A percentile compares a stretch with the other conserved stretches of the same genome.
phyloP scores from a whole-genome alignment of 129 eudicot species.

The Heracleum sosnowskyi region DNA sequence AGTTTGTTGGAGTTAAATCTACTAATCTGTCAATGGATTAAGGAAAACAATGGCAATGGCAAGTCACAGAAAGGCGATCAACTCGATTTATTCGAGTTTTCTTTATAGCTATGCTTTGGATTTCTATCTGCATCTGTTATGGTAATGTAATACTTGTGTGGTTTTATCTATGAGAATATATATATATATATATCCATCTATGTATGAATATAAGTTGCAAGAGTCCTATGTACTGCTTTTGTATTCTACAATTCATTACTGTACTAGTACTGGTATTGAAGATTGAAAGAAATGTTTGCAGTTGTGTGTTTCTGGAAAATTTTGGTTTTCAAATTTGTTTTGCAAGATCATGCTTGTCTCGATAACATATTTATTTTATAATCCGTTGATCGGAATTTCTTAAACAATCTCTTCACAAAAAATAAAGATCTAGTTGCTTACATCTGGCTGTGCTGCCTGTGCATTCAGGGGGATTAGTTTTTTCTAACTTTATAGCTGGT shows the following conservation, averaged over 20 bases:
- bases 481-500: too few species aligned
- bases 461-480: too few species aligned
- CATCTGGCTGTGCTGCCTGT: too few species aligned
- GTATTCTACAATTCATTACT: background rate
- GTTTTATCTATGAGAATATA: background rate
- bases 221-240: background rate
- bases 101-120: constrained; percentile 15
- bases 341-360: background rate
- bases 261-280: background rate
- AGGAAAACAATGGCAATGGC: constrained; percentile 41
- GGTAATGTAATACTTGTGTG: background rate
- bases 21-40: constrained; percentile 7
- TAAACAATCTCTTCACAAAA: too few species aligned
- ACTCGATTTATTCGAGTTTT: constrained; percentile 34
- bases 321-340: background rate
- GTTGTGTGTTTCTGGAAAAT: background rate
- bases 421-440: too few species aligned
- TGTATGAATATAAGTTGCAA: too few species aligned
- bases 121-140: background rate
- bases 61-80: constrained; percentile 68
- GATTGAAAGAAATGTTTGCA: background rate
- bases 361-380: background rate
- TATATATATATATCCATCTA: too few species aligned
- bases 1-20: constrained; percentile 11
- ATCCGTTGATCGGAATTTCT: too few species aligned